A percentile compares a stretch with the other conserved stretches of the same genome.
These are phyloP conservation scores for Pythium aristosporum DNA, from an alignment of 352 stramenopile species.

Conservation along the genomic window DNA sequence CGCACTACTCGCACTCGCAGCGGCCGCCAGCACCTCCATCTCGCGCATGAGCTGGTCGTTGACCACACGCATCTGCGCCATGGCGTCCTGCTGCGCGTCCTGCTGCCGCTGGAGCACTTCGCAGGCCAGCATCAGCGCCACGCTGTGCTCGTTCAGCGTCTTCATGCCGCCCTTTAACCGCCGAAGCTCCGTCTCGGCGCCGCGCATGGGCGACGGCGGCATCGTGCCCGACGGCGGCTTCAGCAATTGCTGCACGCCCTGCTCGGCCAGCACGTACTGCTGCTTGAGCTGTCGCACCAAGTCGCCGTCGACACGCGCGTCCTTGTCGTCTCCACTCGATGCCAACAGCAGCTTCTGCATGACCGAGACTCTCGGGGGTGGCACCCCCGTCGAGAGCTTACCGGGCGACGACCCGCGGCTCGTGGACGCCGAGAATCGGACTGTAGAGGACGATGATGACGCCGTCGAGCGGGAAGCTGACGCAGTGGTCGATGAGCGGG, in stretches of 20 bases:
- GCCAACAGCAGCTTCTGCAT: slow-evolving; percentile 26
- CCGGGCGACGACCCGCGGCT: slow-evolving; percentile 13
- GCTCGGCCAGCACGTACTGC: slow-evolving; percentile 62
- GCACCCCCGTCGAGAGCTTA: slow-evolving; percentile 12
- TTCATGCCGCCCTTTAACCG: slow-evolving; percentile 46
- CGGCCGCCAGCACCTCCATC: slow-evolving; percentile 16
- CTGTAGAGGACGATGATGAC: too few relatives aligned
- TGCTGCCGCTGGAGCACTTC: slow-evolving; percentile 30
- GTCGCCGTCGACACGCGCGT: slow-evolving; percentile 14
- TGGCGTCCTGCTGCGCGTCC: slow-evolving; percentile 20
- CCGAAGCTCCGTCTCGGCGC: slow-evolving; percentile 47
- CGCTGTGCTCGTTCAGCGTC: slow-evolving; percentile 28
- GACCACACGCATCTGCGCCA: slow-evolving; percentile 15
- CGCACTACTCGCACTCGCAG: neutral
- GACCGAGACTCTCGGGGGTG: slow-evolving; percentile 22
- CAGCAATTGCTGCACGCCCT: slow-evolving; percentile 63
- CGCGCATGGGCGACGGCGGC: slow-evolving; percentile 29
- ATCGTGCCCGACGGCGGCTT: slow-evolving; percentile 38
- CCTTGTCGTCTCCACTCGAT: slow-evolving; percentile 19
- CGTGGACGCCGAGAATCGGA: neutral
- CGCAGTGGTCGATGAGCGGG: neutral
- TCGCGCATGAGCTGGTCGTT: slow-evolving; percentile 29
- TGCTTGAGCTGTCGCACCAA: slow-evolving; percentile 59
- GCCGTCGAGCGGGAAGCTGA: too few relatives aligned
- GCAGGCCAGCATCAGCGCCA: slow-evolving; percentile 28